Percentiles rank a stretch among this genome's conserved stretches.
These are phyloP conservation scores for Ammopiptanthus mongolicus DNA, from an alignment of 306 rosid species.

Conservation along the genomic window DNA sequence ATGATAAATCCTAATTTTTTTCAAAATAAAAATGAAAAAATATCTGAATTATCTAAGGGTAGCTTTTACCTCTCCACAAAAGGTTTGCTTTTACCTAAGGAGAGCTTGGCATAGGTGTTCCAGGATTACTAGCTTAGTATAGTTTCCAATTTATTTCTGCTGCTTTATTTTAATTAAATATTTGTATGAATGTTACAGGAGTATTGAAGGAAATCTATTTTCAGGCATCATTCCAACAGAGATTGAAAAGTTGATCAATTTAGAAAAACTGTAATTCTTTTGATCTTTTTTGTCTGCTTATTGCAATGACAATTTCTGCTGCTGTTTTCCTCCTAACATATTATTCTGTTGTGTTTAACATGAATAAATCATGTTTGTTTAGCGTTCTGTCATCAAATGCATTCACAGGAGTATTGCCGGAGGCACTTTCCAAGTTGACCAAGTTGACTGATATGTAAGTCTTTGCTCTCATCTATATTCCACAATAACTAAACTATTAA, in stretches of 20 bases:
- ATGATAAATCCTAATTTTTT: neutral
- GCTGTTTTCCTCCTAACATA: neutral
- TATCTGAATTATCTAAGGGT: neutral
- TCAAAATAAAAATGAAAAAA: neutral
- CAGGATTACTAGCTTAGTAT: slow-evolving; percentile 5
- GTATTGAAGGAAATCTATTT: slow-evolving; percentile 79
- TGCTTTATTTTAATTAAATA: neutral
- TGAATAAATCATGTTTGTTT: slow-evolving; percentile 24
- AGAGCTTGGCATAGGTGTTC: neutral
- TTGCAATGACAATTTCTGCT: neutral
- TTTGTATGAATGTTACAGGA: slow-evolving; percentile 46
- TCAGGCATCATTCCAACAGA: slow-evolving; percentile 65
- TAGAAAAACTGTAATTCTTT: slow-evolving; percentile 67
- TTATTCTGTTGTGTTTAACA: slow-evolving; percentile 14
- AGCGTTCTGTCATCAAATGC: slow-evolving; percentile 69
- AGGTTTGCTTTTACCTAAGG: neutral
- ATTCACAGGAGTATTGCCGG: slow-evolving; percentile 74
- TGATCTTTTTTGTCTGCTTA: neutral
- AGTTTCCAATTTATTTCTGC: neutral
- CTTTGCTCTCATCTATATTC: slow-evolving; percentile 12
- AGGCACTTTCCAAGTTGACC: slow-evolving; percentile 58
- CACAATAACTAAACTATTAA: neutral
- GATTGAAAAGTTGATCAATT: slow-evolving; percentile 54
- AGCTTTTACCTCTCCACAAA: no score
- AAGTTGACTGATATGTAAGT: slow-evolving; percentile 83